Conservation (phyloP, 176 grass and related monocot species). For the Raddia guianensis region DNA sequence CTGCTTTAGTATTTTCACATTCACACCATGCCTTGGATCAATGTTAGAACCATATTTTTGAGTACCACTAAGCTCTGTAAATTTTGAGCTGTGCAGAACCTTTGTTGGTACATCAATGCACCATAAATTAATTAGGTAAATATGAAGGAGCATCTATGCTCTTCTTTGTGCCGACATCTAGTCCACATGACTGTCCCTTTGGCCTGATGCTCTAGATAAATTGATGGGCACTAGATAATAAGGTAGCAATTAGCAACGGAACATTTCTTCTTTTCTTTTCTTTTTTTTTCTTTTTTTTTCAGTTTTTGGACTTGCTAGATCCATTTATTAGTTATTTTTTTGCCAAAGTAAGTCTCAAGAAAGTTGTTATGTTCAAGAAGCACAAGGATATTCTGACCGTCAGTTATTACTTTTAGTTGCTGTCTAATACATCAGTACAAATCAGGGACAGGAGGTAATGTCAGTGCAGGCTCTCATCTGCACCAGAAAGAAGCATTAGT, state of each 20-base stretch:
- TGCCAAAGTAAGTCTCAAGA: background rate
- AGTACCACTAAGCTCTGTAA: background rate
- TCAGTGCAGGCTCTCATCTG: conserved; percentile 53
- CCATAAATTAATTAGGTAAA: conserved; percentile 17
- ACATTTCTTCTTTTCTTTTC: background rate
- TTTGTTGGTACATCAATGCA: background rate
- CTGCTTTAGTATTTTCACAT: conserved; percentile 16
- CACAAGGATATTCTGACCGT: conserved; percentile 1
- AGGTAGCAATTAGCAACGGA: background rate
- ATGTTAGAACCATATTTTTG: conserved; percentile 25
- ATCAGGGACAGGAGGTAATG: conserved; percentile 65
- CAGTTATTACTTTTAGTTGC: conserved; percentile 27
- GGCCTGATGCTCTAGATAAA: conserved; percentile 4
- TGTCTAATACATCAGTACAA: conserved; percentile 33
- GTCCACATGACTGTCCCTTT: background rate
- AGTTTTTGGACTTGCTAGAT: background rate
- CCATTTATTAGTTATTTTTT: background rate
- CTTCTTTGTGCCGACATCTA: background rate
- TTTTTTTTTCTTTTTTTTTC: background rate
- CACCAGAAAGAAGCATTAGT: conserved; percentile 77
- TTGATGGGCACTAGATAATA: background rate
- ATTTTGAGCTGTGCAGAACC: background rate
- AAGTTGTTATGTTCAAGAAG: background rate
- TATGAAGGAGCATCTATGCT: background rate
- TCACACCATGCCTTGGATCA: background rate